Evolutionary conservation across 257 asterid genomes (phyloP).

Genomic region (Gardenia jasminoides): DNA sequence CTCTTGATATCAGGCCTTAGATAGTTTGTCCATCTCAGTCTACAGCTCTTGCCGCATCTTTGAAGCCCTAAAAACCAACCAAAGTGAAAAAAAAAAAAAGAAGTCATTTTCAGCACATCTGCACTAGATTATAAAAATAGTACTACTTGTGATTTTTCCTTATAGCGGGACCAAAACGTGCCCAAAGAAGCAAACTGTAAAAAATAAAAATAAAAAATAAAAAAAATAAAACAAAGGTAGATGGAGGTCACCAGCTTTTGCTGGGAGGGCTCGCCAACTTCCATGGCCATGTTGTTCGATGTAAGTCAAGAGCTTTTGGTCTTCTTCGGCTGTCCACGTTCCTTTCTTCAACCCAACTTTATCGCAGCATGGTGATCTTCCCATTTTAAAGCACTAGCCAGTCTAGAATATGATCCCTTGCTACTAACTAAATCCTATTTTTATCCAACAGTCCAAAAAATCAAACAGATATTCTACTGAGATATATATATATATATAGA

Average conservation of each 20-base stretch:
- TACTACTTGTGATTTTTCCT: too few relatives aligned
- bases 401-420: neutral
- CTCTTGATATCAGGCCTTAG: conserved; percentile 31
- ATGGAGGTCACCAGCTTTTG: conserved; percentile 29
- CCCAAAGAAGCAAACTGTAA: too few relatives aligned
- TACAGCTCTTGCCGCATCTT: conserved; percentile 35
- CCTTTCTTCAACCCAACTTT: conserved; percentile 35
- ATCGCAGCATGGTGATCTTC: conserved; percentile 22
- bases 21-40: conserved; percentile 33
- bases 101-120: neutral
- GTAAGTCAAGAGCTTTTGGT: conserved; percentile 25
- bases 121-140: too few relatives aligned
- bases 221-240: neutral
- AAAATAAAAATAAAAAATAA: neutral
- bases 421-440: neutral
- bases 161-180: neutral
- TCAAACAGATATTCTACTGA: neutral
- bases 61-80: conserved; percentile 13
- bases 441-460: neutral
- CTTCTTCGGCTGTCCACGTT: conserved; percentile 37
- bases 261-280: conserved; percentile 33
- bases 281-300: conserved; percentile 27
- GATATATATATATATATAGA: too few relatives aligned
- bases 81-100: neutral
- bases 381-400: conserved; percentile 14